Base-by-base conservation (phyloP, 768 basidiomycete species). In the Boletellus emodensis region DNA sequence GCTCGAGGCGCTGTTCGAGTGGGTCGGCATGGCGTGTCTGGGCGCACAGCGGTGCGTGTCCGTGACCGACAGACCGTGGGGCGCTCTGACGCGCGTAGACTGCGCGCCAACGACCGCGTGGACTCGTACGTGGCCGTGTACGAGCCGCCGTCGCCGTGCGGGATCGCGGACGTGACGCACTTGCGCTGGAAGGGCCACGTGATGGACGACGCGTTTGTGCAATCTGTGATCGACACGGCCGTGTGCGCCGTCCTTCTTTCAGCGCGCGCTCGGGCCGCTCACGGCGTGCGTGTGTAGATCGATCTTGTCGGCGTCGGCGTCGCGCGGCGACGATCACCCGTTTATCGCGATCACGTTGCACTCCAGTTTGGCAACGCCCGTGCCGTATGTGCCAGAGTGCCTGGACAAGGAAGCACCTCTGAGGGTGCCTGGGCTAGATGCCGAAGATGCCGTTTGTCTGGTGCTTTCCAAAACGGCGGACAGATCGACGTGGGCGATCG, bases 61-160 rank as follows among this genome's bases (percentile, higher is more conserved):
- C 18, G 13, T 14, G 4, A 3, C 40, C 10, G 22, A 36, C 24
- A 24, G 24, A 24, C 24, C 24, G 24, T 24, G 28, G 44, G 28
- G n/a, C 45, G 12, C 11, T 15, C 36, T 38, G 26, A 46, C n/a
- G 46, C 34, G 11, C 17, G 13, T 18, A 90, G 87, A 58, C 62
- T 90, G 5, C 63, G 71, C 34, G 79, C 72, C 4, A 81, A 81
- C 56, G 86, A 88, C 56, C 75, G 80, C 40, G 79, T 81, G 24
- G 83, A 87, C 55, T 81, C 87, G 10, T 89, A 80, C 52, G 74
- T 88, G 10, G 81, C 84, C 1, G 70, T 86, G 10, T 90, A 88
- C 61, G 75, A 79, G 18, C 66, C 75, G 2, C 85, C 85, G 0
- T 48, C 65, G 3, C 73, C 77, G 0, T 73, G 70, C 4, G 54